Base-by-base conservation (phyloP, 768 basidiomycete species). In the Lepiota brunneoincarnata region DNA sequence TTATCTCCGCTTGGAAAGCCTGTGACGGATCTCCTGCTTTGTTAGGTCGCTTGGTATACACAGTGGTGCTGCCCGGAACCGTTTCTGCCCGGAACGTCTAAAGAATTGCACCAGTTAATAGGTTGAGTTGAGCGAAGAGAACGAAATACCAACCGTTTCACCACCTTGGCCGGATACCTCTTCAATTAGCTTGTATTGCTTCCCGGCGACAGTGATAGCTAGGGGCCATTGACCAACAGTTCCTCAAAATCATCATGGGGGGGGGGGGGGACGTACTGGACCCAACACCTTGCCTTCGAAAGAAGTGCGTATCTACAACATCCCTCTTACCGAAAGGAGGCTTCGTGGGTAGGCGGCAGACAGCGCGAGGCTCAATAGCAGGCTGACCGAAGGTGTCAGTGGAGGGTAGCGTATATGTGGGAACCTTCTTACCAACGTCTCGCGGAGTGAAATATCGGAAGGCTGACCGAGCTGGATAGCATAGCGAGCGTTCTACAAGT, bases 1-100 rank as follows among this genome's bases (percentile, higher is more conserved):
- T 3, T 17, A 51, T 42, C 23, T 51, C 50, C 6, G 20, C n/a
- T 0, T 26, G 42, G 41, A 51, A 51, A 2, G 9, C 24, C 9
- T 14, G 1, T 14, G 28, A 17, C 28, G 39, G 10, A 21, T 11
- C 21, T 0, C 50, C 50, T 2, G 17, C 23, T 18, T 17, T 26
- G 11, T 15, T 35, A 12, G 39, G 50, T 7, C 50, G 39, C 28
- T 51, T 51, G 18, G 50, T 40, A 28, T 34, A 51, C 0, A 20
- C 18, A 1, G 18, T 9, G 3, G 18, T 20, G 3, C 50, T 40
- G 2, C 31, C 31, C 11, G 31, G 31, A 9, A 31, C 31, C 6
- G 31, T 31, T n/a, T 43, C 50, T 1, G 42, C 50, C 34, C n/a
- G 15, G 39, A 51, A 43, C 4, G 50, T 51, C 50, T 51, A 15